Percentiles rank a stretch among this genome's conserved stretches.
Conservation (phyloP, 805 yeast genomes). For the Ogataea nitratoaversa region DNA sequence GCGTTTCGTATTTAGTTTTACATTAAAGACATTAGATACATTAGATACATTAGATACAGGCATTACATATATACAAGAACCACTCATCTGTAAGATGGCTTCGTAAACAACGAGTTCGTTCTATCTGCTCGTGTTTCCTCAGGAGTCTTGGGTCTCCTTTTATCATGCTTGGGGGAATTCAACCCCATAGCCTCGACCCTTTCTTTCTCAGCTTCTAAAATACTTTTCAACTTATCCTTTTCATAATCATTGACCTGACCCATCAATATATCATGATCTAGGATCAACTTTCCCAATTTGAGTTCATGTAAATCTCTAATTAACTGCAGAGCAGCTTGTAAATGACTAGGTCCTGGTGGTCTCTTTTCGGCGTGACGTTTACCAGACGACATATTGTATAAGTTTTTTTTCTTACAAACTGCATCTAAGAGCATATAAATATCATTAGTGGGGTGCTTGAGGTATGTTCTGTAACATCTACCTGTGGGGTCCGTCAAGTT, state of each 20-base stretch:
- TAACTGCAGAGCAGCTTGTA: constrained; percentile 63
- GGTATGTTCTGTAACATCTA: constrained; percentile 39
- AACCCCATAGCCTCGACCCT: constrained; percentile 8
- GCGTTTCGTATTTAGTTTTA: no score
- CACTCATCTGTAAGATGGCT: no score
- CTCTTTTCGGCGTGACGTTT: constrained; percentile 38
- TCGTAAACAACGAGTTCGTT: constrained; percentile 1
- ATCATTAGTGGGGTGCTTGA: constrained; percentile 67
- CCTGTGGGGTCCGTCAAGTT: constrained; percentile 58
- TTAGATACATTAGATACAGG: no score
- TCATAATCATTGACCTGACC: constrained; percentile 4
- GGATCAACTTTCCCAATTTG: constrained; percentile 32
- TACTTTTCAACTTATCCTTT: background rate
- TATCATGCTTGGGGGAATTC: no score
- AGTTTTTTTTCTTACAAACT: constrained; percentile 39
- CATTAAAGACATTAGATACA: no score
- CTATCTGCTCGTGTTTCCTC: background rate
- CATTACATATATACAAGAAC: background rate
- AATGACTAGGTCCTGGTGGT: constrained; percentile 6
- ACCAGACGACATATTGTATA: constrained; percentile 22
- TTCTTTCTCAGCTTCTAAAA: constrained; percentile 3
- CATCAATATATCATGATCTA: constrained; percentile 23
- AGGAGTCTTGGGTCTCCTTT: background rate
- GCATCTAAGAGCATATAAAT: constrained; percentile 50
- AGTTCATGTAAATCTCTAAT: constrained; percentile 60